These are phyloP conservation scores for Saccharomyces hybrid DNA, from an alignment of 1,139 yeast species.

Conservation along the genomic window DNA sequence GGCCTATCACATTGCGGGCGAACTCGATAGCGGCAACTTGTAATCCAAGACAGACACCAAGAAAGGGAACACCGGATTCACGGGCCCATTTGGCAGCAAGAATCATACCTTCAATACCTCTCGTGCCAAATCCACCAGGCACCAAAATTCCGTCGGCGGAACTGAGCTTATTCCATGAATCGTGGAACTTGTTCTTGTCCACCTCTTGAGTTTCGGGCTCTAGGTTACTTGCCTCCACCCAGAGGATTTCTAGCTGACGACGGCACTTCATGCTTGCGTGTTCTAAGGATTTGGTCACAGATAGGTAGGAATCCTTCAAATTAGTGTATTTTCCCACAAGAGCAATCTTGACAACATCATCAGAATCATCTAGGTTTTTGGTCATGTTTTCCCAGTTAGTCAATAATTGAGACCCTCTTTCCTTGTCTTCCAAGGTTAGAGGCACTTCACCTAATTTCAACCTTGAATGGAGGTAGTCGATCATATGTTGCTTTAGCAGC, in stretches of 20 bases:
- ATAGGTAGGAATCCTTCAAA: constrained; percentile 88
- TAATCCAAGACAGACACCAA: constrained; percentile 96
- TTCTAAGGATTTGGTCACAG: constrained; percentile 91
- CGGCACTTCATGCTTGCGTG: constrained; percentile 89
- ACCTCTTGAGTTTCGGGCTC: constrained; percentile 60
- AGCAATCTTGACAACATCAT: constrained; percentile 86
- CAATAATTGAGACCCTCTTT: constrained; percentile 64
- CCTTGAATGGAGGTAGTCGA: constrained; percentile 65
- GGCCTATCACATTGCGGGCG: constrained; percentile 73
- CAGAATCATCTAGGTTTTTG: constrained; percentile 66
- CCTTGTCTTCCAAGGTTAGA: constrained; percentile 46
- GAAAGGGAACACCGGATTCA: constrained; percentile 84
- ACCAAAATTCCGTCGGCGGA: constrained; percentile 95
- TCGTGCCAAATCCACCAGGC: constrained; percentile 96
- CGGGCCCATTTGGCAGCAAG: constrained; percentile 97
- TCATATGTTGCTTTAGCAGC: constrained; percentile 78
- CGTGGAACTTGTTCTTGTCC: constrained; percentile 75
- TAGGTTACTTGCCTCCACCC: constrained; percentile 94
- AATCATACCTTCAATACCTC: constrained; percentile 99
- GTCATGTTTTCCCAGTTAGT: constrained; percentile 77
- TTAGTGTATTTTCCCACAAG: constrained; percentile 95
- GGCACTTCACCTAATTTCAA: constrained; percentile 42
- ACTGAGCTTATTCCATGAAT: constrained; percentile 92
- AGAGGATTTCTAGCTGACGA: constrained; percentile 74
- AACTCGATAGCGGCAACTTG: constrained; percentile 96